Evolutionary conservation across 2,329 filamentous ascomycete species (phyloP).

Genomic region (Amesomyces nigricolor): DNA sequence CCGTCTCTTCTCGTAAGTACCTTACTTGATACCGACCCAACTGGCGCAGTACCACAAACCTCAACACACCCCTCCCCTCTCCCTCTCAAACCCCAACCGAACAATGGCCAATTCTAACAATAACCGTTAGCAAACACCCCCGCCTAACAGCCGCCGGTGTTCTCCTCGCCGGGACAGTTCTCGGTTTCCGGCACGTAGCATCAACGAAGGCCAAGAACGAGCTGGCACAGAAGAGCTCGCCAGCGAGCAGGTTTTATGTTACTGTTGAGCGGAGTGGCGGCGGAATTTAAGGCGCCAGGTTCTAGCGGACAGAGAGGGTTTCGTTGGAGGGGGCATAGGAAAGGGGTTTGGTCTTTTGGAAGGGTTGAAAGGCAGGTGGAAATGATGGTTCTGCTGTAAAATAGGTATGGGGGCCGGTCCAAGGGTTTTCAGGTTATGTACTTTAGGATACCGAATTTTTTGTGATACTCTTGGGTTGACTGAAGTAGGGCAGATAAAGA

Average conservation of each 20-base stretch:
- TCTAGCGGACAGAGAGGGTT: too few species aligned
- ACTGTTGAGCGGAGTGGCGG: constrained; percentile 49
- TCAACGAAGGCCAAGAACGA: constrained; percentile 39
- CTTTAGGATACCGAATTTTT: too few species aligned
- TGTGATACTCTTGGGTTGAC: too few species aligned
- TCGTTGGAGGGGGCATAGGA: too few species aligned
- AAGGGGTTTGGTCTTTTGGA: too few species aligned
- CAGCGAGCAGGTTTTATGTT: constrained; percentile 40
- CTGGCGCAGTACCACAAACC: neutral
- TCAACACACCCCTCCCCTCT: too few species aligned
- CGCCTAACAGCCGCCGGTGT: constrained; percentile 34
- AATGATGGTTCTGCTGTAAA: too few species aligned
- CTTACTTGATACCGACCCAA: neutral
- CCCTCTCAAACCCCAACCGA: neutral
- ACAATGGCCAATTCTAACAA: neutral
- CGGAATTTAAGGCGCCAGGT: constrained; percentile 31
- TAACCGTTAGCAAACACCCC: constrained; percentile 35
- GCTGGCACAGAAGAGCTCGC: constrained; percentile 35
- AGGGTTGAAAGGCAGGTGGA: too few species aligned
- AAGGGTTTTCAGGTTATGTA: too few species aligned
- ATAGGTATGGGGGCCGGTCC: too few species aligned
- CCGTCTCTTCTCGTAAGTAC: constrained; percentile 11
- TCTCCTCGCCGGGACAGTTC: constrained; percentile 27
- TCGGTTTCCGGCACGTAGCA: constrained; percentile 34
- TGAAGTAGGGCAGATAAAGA: too few species aligned